Evolutionary conservation across 495 filamentous ascomycete species (phyloP).

Genomic region (Neurospora pannonica): DNA sequence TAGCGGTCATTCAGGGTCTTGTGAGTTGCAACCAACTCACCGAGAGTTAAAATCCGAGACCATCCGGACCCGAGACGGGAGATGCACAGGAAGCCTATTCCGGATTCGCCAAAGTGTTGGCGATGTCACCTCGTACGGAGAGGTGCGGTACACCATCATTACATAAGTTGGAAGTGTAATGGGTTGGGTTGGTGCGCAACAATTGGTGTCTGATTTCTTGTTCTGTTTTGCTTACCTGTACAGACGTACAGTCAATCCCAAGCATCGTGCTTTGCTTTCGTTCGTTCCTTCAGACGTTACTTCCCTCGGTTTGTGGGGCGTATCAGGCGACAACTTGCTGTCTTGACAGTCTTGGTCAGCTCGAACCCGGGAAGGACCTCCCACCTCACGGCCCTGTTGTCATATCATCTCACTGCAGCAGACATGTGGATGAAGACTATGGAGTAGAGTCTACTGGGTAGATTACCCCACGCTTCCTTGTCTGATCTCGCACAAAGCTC

Average conservation of each 20-base stretch:
- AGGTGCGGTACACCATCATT: neutral
- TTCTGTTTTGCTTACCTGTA: neutral
- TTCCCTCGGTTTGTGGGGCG: neutral
- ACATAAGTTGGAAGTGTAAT: neutral
- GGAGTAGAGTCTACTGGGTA: neutral
- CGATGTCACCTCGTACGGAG: neutral
- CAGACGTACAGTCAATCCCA: neutral
- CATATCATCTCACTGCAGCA: neutral
- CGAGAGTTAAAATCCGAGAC: neutral
- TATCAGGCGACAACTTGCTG: neutral
- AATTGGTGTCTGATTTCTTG: neutral
- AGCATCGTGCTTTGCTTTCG: neutral
- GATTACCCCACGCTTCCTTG: neutral
- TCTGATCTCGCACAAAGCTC: neutral
- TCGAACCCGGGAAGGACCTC: neutral
- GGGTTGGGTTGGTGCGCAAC: neutral
- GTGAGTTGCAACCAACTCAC: neutral
- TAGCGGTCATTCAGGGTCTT: neutral
- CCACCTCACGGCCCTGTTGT: neutral
- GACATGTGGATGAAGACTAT: neutral
- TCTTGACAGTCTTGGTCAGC: neutral
- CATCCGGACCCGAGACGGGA: neutral
- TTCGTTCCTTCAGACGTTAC: neutral
- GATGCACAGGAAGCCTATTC: neutral
- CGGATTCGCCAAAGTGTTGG: neutral